phyloP scores from a whole-genome alignment of 208 protist species.

The Crithidia fasciculata region DNA sequence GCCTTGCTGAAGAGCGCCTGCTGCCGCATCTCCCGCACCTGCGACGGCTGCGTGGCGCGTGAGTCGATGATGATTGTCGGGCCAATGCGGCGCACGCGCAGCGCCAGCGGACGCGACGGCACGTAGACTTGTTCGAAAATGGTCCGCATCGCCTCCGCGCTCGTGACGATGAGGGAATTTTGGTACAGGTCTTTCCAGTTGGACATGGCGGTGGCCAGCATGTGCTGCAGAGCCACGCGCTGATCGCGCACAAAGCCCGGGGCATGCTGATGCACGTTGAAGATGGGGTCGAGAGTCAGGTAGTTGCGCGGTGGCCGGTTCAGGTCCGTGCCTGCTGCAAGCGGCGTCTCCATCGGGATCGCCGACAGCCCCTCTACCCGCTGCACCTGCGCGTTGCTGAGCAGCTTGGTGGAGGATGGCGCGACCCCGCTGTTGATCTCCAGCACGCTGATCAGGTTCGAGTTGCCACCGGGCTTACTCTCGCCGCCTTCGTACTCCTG shows the following conservation, averaged over 20 bases:
- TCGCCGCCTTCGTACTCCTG: neutral
- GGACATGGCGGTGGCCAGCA: constrained; percentile 58
- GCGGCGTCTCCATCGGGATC: constrained; percentile 60
- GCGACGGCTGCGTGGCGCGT: constrained; percentile 38
- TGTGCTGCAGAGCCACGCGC: constrained; percentile 55
- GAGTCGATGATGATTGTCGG: constrained; percentile 74
- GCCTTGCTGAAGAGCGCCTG: constrained; percentile 76
- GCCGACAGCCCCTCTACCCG: constrained; percentile 66
- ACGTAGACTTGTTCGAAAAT: constrained; percentile 73
- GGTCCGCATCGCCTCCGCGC: constrained; percentile 67
- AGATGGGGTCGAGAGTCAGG: constrained; percentile 62
- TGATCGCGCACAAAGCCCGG: constrained; percentile 80
- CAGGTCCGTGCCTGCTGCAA: constrained; percentile 68
- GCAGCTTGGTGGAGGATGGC: constrained; percentile 22
- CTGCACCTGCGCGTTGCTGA: constrained; percentile 61
- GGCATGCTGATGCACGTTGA: constrained; percentile 81
- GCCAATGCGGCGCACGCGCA: constrained; percentile 67
- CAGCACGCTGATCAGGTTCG: constrained; percentile 24
- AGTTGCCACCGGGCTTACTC: constrained; percentile 9
- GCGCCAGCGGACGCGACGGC: constrained; percentile 52
- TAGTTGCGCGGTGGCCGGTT: constrained; percentile 77
- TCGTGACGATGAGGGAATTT: constrained; percentile 64
- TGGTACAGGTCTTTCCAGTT: constrained; percentile 68
- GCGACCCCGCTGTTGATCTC: constrained; percentile 15
- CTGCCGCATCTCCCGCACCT: constrained; percentile 61